Percentiles rank a stretch among this genome's conserved stretches.
phyloP scores from a whole-genome alignment of 768 basidiomycete species.

The Myochromella boudieri region DNA sequence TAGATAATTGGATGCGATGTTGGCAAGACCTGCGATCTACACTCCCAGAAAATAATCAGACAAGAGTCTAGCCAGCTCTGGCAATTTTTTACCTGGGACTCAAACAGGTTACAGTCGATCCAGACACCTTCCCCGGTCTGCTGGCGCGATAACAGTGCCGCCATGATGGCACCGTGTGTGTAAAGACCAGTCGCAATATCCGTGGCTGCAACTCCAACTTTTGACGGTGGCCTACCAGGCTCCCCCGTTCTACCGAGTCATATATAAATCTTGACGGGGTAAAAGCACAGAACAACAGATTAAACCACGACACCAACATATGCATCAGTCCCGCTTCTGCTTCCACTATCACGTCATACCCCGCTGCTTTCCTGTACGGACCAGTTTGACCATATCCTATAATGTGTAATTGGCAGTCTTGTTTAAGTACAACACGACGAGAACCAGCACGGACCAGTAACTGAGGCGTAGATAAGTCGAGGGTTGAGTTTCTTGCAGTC shows the following conservation, averaged over 20 bases:
- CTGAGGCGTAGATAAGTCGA: constrained; percentile 81
- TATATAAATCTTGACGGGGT: not conserved
- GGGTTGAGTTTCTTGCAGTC: constrained; percentile 78
- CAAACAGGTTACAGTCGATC: constrained; percentile 93
- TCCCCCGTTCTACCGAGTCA: constrained; percentile 73
- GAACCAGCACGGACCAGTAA: constrained; percentile 61
- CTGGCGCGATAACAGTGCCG: constrained; percentile 77
- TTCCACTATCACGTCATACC: constrained; percentile 87
- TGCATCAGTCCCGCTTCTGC: constrained; percentile 95
- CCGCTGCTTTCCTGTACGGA: constrained; percentile 78
- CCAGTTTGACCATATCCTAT: constrained; percentile 72
- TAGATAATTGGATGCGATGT: constrained; percentile 92
- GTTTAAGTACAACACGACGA: not conserved
- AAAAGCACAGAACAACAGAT: constrained; percentile 11
- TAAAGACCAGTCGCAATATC: constrained; percentile 89
- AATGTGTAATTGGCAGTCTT: too few relatives aligned
- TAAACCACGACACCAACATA: constrained; percentile 53
- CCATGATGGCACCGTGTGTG: constrained; percentile 91
- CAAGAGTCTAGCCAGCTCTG: not conserved
- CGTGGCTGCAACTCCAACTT: constrained; percentile 95
- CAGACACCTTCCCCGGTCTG: constrained; percentile 86
- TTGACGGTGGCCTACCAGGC: constrained; percentile 79
- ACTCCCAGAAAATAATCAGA: not conserved
- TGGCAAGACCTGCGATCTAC: constrained; percentile 87
- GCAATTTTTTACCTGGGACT: constrained; percentile 65